Evolutionary conservation across 176 grass and related monocot genomes (phyloP), one percentile per base, ranked within the genome.

Genomic region (Cymbopogon citratus): DNA sequence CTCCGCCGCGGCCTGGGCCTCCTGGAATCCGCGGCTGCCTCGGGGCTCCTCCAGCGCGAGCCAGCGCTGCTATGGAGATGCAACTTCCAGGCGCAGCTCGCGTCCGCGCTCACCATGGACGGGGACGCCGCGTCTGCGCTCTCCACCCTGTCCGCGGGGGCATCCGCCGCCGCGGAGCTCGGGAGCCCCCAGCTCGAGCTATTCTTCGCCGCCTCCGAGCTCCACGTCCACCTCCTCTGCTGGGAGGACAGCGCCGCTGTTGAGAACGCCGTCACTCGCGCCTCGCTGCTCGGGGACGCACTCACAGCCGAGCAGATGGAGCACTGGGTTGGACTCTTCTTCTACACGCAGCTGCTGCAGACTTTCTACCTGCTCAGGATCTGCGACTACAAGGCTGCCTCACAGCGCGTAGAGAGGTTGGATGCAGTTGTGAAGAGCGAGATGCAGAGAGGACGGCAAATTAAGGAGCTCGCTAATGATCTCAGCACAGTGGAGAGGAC

Each of bases 51-150:
- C 31, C 71, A 81, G 74, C 56, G 51, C 7, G 54, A 25, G 5
- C 69, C 41, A 0, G 67, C 90, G 26, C 88, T 98, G 49, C 88
- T 98, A 19, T 93, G 92, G 95, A 87, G 78, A 16, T 91, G 82
- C 57, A 95, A 98, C 72, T 93, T 98, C 83, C 91, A 98, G 51
- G 84, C 95, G 69, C 95, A 98, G 79, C 90, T 98, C 68, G 92
- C 90, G 31, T 95, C 95, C 7, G 86, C 90, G 4, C 80, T 95
- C n/a, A 85, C 85, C 52, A 69, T 83, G 57, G 95, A 95, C 7
- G 95, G 86, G 44, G 92, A 93, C 80, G 84, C 88, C 66, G 46
- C 90, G 12, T 86, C 79, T 12, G 92, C 96, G 7, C 90, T 98
- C 40, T 71, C 91, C 13, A 62, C 96, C 1, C 89, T 98, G 0